Base-by-base conservation (phyloP, 495 filamentous ascomycete genomes). In the Aspergillus homomorphus region DNA sequence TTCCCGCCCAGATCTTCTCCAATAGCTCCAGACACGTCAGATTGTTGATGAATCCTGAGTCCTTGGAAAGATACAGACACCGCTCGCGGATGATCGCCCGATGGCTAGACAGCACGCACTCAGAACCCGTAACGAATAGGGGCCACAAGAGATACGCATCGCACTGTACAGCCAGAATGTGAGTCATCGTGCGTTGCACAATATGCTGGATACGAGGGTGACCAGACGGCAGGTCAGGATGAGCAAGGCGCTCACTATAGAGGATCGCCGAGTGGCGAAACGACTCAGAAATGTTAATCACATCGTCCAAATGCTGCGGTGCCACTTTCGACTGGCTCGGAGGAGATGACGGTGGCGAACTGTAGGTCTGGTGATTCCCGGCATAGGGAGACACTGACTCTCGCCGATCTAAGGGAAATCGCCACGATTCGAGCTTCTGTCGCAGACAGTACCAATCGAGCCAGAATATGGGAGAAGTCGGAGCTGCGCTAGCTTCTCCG, bases 91-190 rank as follows among this genome's bases (percentile, higher is more conserved):
- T 87, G 49, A 91, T 81, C 28, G 81, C 78, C 54, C 92, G 87
- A 60, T 96, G 89, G 41, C 86, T 76, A 61, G 90, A 88, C 54
- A 88, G 86, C 53, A 96, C 89, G 67, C 92, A 96, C 75, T 96
- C 93, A 21, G 89, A 91, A 26, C 93, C 92, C 0, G 86, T 87
- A 51, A 97, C 88, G 68, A 96, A 96, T 10, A 97, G 80, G 9
- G 93, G 92, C 93, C 93, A 98, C 2, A 98, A 84, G 22, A 98
- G 77, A 64, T 94, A 96, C 66, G 96, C 93, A 70, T 94, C 89
- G 1, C 86, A 82, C 58, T 89, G 83, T 21, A 96, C 86, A 51
- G 85, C 84, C 15, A 85, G 84, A 41, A 95, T 87, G 70, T 94
- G 91, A 69, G 86, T 88, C 51, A 96, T 80, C 10, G 92, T 87